Conservation (phyloP, 352 stramenopile species). For the Peronosclerospora sorghi region DNA sequence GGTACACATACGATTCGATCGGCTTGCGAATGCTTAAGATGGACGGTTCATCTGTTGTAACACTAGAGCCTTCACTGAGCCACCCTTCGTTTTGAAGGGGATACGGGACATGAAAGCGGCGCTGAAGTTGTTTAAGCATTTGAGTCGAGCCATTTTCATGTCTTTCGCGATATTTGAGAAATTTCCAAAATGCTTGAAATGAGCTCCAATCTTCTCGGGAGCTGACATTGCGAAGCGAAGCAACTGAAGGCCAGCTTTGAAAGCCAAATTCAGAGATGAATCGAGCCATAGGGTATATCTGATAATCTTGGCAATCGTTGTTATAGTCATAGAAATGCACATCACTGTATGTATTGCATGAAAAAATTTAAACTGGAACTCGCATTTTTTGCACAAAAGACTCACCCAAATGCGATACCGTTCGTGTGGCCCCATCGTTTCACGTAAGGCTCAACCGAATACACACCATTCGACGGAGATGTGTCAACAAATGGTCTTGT, state of each 20-base stretch:
- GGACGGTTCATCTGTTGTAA: conserved; percentile 12
- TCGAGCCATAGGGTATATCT: conserved; percentile 53
- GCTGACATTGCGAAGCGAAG: conserved; percentile 41
- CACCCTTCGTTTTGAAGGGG: conserved; percentile 48
- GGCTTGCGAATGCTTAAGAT: conserved; percentile 32
- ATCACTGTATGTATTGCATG: conserved; percentile 34
- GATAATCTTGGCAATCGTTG: conserved; percentile 61
- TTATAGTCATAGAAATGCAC: conserved; percentile 83
- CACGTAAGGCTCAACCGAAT: conserved; percentile 64
- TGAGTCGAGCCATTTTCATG: conserved; percentile 66
- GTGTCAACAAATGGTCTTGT: conserved; percentile 74
- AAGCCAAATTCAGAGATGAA: conserved; percentile 86
- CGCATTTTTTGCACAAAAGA: background rate
- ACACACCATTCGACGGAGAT: conserved; percentile 76
- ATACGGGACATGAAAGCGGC: conserved; percentile 62
- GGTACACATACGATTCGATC: conserved; percentile 55
- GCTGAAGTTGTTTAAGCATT: conserved; percentile 59
- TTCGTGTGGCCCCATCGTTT: conserved; percentile 72
- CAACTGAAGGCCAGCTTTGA: conserved; percentile 60
- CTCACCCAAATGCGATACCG: conserved; percentile 42
- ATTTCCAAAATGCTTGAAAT: conserved; percentile 58
- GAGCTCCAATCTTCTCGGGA: conserved; percentile 40
- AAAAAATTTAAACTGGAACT: too few relatives aligned
- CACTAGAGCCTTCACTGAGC: conserved; percentile 20
- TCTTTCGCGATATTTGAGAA: conserved; percentile 73